Evolutionary conservation across 148 eudicot genomes (phyloP).

Genomic region (Bassia scoparia): DNA sequence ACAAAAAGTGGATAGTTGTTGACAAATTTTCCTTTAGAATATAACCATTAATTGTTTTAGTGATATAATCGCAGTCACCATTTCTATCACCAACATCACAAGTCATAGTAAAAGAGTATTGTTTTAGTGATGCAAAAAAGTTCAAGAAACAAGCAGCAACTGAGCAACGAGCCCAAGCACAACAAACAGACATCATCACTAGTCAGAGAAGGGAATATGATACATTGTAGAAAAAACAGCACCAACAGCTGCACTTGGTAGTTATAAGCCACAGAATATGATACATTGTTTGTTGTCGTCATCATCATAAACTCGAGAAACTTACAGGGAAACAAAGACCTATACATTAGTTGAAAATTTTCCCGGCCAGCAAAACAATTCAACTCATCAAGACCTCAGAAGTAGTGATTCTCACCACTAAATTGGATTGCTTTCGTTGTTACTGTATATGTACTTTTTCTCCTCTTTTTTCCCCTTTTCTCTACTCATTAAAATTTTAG

Average conservation of each 20-base stretch:
- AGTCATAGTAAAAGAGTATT: too few relatives aligned
- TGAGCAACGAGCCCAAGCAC: neutral
- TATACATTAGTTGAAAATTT: slow-evolving; percentile 5
- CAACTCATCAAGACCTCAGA: neutral
- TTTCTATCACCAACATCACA: too few relatives aligned
- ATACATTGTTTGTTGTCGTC: neutral
- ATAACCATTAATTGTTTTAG: too few relatives aligned
- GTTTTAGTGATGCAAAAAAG: too few relatives aligned
- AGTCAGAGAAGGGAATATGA: neutral
- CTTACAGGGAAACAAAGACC: neutral
- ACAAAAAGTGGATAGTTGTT: too few relatives aligned
- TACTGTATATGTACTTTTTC: neutral
- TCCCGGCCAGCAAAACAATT: slow-evolving; percentile 1
- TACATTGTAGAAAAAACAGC: neutral
- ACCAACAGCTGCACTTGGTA: neutral
- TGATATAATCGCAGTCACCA: too few relatives aligned
- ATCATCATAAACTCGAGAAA: slow-evolving; percentile 2
- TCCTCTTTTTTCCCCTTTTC: neutral
- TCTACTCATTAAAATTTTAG: slow-evolving; percentile 7
- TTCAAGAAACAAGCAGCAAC: neutral
- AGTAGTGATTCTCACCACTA: neutral
- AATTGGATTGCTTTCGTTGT: neutral
- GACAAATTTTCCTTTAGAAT: too few relatives aligned
- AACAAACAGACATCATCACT: neutral
- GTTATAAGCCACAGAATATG: neutral